phyloP scores from a whole-genome alignment of 2,329 filamentous ascomycete genomes.

The Trichophyton rubrum region DNA sequence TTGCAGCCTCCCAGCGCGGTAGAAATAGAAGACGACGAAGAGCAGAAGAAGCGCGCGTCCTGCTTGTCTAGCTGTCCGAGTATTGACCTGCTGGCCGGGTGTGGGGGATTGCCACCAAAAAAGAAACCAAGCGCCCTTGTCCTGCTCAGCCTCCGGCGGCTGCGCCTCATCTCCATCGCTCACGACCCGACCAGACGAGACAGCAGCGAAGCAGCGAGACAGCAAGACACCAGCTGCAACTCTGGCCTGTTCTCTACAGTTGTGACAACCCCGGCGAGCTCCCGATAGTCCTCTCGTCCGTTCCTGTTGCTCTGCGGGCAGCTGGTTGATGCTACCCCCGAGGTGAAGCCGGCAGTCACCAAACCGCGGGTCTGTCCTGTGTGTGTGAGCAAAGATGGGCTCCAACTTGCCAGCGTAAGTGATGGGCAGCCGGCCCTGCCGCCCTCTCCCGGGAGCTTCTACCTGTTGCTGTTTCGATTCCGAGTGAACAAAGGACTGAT shows the following conservation, averaged over 20 bases:
- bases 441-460: background rate
- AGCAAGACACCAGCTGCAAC: background rate
- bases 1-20: background rate
- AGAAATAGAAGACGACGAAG: background rate
- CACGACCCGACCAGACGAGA: no score
- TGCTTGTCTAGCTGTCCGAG: no score
- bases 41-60: no score
- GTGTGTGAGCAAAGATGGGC: constrained; percentile 32
- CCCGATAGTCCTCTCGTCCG: background rate
- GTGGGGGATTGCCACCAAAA: background rate
- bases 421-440: background rate
- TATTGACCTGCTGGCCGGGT: no score
- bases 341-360: constrained; percentile 3
- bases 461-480: background rate
- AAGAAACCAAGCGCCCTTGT: background rate
- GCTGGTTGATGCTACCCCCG: constrained; percentile 3
- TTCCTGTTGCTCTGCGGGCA: background rate
- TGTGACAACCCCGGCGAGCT: no score
- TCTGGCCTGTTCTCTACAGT: no score
- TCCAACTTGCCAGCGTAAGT: constrained; percentile 53
- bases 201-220: background rate
- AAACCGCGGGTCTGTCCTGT: background rate
- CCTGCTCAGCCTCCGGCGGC: constrained; percentile 2
- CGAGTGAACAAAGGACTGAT: no score
- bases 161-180: background rate